Percentiles rank a stretch among this genome's conserved stretches.
Evolutionary conservation across 208 protist genomes (phyloP).

Genomic region (Trypanosoma rangeli): DNA sequence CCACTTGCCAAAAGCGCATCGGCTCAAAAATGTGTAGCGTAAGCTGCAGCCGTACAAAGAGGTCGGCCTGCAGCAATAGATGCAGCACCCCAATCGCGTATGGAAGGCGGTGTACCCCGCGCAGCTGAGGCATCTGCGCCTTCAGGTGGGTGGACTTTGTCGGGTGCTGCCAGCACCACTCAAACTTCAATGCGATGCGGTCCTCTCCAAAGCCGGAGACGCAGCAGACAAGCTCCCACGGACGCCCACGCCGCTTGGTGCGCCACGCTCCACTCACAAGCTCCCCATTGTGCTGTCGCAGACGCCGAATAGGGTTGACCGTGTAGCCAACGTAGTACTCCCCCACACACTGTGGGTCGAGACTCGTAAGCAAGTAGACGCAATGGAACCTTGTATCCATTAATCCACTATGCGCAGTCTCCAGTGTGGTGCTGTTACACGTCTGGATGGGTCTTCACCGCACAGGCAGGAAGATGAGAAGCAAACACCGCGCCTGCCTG

Average conservation of each 20-base stretch:
- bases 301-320: constrained; percentile 85
- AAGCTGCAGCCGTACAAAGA: constrained; percentile 71
- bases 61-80: constrained; percentile 46
- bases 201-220: constrained; percentile 93
- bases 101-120: constrained; percentile 45
- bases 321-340: constrained; percentile 95
- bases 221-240: constrained; percentile 91
- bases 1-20: constrained; percentile 32
- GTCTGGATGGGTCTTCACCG: background rate
- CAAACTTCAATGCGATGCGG: constrained; percentile 91
- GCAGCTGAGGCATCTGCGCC: constrained; percentile 26
- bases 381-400: constrained; percentile 91
- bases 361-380: constrained; percentile 89
- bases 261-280: constrained; percentile 85
- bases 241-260: constrained; percentile 76
- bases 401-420: background rate
- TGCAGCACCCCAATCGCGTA: constrained; percentile 69
- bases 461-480: background rate
- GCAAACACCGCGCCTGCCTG: background rate
- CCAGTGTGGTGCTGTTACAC: background rate
- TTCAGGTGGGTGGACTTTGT: constrained; percentile 51
- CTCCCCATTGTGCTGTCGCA: constrained; percentile 96
- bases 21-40: constrained; percentile 76
- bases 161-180: constrained; percentile 95
- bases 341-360: constrained; percentile 55